Evolutionary conservation across 148 eudicot genomes (phyloP).

Genomic region (Rhododendron griersonianum): DNA sequence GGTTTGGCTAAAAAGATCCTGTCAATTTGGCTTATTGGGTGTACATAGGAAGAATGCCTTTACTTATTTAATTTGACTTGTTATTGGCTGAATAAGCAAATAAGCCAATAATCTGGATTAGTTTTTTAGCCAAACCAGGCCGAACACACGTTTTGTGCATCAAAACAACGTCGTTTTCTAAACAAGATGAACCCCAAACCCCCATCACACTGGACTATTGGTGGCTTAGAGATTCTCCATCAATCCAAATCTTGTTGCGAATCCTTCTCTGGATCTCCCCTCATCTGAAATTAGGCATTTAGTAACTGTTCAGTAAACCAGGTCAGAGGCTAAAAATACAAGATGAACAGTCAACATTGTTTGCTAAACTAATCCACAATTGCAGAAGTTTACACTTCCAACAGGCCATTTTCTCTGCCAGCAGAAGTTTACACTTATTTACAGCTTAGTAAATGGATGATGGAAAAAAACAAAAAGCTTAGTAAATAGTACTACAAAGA

Average conservation of each 20-base stretch:
- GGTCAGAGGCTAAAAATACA: not conserved
- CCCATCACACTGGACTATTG: not conserved
- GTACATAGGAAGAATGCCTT: not conserved
- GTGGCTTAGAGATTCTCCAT: not conserved
- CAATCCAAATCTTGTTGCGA: not conserved
- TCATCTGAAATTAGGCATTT: not conserved
- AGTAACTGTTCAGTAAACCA: constrained; percentile 4
- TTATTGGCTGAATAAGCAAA: no score
- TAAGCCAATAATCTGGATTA: not conserved
- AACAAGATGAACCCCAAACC: not conserved
- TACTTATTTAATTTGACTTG: no score
- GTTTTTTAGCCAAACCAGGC: not conserved
- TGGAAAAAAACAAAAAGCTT: no score
- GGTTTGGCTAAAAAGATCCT: not conserved
- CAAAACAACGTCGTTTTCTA: not conserved
- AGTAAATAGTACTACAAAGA: not conserved
- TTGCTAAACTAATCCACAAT: not conserved
- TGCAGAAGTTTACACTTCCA: not conserved
- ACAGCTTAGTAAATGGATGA: not conserved
- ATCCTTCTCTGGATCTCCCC: not conserved
- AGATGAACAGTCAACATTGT: not conserved
- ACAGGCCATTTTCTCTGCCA: not conserved
- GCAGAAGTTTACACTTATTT: not conserved
- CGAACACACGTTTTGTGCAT: not conserved
- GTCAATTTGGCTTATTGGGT: not conserved